Conservation (phyloP, 371 early-diverging fungal species). For the Umbelopsis sp. region DNA sequence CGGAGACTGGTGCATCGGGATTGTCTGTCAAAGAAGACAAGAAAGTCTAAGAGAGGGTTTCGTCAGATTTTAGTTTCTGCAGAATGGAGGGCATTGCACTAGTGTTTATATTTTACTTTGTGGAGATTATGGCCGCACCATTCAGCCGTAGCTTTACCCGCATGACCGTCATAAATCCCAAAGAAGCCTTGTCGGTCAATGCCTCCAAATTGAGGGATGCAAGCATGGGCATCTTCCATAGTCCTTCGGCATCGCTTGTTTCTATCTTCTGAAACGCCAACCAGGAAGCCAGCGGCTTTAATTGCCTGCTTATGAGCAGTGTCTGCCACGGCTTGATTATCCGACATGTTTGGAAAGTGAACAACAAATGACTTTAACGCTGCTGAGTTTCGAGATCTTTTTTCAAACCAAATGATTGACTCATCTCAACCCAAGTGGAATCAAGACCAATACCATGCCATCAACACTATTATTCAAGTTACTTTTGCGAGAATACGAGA, state of each 20-base stretch:
- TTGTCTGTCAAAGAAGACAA: conserved; percentile 50
- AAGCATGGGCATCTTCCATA: conserved; percentile 97
- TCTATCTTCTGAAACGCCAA: conserved; percentile 86
- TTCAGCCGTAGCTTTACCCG: conserved; percentile 94
- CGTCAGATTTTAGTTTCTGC: neutral
- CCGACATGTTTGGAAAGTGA: conserved; percentile 16
- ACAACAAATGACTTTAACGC: conserved; percentile 6
- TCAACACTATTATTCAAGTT: neutral
- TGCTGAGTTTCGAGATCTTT: conserved; percentile 13
- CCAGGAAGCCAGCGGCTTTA: conserved; percentile 40
- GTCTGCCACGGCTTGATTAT: conserved; percentile 18
- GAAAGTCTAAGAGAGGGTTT: conserved; percentile 53
- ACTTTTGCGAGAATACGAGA: neutral
- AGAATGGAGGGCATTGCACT: neutral
- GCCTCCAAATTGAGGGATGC: conserved; percentile 78
- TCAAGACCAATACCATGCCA: neutral
- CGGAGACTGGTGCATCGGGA: conserved; percentile 62
- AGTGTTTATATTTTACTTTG: conserved; percentile 50
- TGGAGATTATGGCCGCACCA: conserved; percentile 94
- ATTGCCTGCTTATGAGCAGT: conserved; percentile 7
- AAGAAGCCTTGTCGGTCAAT: conserved; percentile 87
- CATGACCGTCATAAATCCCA: conserved; percentile 98
- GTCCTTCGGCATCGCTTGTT: conserved; percentile 90
- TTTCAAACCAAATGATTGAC: conserved; percentile 6
- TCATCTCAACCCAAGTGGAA: neutral